These are phyloP conservation scores for Paspalum notatum DNA, from an alignment of 176 grass and related monocot species.

Conservation along the genomic window DNA sequence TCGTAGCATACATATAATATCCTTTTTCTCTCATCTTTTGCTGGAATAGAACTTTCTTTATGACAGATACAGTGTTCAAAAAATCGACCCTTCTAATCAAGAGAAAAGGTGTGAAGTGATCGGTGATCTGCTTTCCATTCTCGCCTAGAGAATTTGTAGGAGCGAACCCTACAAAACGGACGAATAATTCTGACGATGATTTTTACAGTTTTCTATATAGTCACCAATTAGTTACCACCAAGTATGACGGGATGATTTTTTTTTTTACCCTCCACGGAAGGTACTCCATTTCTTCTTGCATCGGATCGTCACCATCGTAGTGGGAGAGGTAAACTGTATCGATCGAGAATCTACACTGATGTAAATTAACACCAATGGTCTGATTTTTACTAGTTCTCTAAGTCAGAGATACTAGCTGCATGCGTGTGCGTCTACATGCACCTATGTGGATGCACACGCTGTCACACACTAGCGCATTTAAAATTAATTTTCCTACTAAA, in stretches of 20 bases:
- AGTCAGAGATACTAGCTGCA: not conserved
- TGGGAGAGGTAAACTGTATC: not conserved
- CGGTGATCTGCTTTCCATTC: not conserved
- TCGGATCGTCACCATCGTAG: not conserved
- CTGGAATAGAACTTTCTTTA: not conserved
- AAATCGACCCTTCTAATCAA: not conserved
- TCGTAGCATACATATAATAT: not conserved
- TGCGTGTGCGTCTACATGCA: too few species aligned
- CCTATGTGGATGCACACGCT: too few species aligned
- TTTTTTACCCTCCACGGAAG: not conserved
- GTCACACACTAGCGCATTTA: not conserved
- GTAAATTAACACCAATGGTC: not conserved
- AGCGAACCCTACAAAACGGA: not conserved
- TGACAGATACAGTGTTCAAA: not conserved
- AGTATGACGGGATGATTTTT: too few species aligned
- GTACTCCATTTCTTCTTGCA: not conserved
- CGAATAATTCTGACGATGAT: slow-evolving; percentile 12
- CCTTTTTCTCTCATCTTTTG: not conserved
- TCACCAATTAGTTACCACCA: not conserved
- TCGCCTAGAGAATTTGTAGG: slow-evolving; percentile 20
- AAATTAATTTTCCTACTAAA: too few species aligned
- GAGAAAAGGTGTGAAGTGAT: not conserved
- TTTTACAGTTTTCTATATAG: not conserved
- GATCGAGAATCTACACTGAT: not conserved
- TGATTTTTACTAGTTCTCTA: not conserved